phyloP scores from a whole-genome alignment of 2,329 filamentous ascomycete species.

The Diplodia mutila region DNA sequence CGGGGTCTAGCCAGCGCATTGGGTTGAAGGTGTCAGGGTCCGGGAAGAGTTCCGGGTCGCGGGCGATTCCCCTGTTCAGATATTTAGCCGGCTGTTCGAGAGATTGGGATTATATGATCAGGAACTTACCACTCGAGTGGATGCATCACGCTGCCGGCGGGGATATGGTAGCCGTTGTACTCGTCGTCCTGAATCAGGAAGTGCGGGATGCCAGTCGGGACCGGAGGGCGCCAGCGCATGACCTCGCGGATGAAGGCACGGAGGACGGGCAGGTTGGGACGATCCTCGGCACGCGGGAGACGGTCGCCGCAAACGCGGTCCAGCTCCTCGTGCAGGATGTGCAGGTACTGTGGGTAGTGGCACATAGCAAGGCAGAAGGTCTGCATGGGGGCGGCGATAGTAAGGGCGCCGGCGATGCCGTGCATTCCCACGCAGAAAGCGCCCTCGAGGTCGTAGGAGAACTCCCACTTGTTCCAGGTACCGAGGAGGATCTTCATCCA shows the following conservation, averaged over 20 bases:
- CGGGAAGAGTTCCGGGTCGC: slow-evolving; percentile 56
- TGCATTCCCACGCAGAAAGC: slow-evolving; percentile 54
- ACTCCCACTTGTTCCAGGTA: slow-evolving; percentile 45
- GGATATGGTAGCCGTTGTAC: slow-evolving; percentile 62
- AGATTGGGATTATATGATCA: not conserved
- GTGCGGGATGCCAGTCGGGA: slow-evolving; percentile 58
- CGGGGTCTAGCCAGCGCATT: slow-evolving; percentile 56
- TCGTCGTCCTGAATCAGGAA: slow-evolving; percentile 58
- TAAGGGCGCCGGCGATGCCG: slow-evolving; percentile 52
- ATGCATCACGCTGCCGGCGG: slow-evolving; percentile 55
- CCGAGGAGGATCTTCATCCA: slow-evolving; percentile 52
- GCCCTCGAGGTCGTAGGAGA: slow-evolving; percentile 49
- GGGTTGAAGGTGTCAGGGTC: slow-evolving; percentile 57
- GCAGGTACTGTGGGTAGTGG: slow-evolving; percentile 49
- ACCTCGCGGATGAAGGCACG: slow-evolving; percentile 45
- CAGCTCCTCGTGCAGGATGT: slow-evolving; percentile 46
- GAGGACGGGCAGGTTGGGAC: slow-evolving; percentile 45
- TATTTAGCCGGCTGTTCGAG: slow-evolving; percentile 27
- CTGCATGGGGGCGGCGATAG: slow-evolving; percentile 53
- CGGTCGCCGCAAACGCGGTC: slow-evolving; percentile 46
- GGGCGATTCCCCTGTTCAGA: slow-evolving; percentile 53
- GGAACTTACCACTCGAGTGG: slow-evolving; percentile 48
- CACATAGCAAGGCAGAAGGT: slow-evolving; percentile 53
- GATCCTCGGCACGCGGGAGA: slow-evolving; percentile 42
- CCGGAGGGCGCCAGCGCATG: slow-evolving; percentile 51